Percentiles rank a stretch among this genome's conserved stretches.
These are phyloP conservation scores for Rhizopogon vinicolor DNA, from an alignment of 768 basidiomycete species.

Conservation along the genomic window DNA sequence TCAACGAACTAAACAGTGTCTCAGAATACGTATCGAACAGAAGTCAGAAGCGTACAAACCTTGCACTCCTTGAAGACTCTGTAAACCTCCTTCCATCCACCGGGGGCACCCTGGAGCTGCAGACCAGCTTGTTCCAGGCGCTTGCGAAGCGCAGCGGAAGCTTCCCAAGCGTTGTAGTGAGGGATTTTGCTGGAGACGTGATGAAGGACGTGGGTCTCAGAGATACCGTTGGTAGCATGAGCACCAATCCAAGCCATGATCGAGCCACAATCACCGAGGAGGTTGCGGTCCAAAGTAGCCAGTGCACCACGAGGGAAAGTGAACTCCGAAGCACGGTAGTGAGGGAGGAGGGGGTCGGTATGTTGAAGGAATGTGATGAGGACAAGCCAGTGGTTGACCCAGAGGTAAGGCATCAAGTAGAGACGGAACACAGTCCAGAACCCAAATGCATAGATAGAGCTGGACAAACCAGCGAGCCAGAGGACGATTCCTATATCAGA, in stretches of 20 bases:
- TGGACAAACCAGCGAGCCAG: conserved; percentile 59
- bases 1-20: conserved; percentile 69
- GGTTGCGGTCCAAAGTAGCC: conserved; percentile 80
- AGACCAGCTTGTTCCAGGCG: conserved; percentile 58
- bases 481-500: conserved; percentile 81
- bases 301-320: conserved; percentile 94
- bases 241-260: conserved; percentile 85
- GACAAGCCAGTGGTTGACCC: conserved; percentile 95
- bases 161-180: conserved; percentile 95
- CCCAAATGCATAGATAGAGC: conserved; percentile 55
- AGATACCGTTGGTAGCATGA: conserved; percentile 85
- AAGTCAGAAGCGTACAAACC: conserved; percentile 25
- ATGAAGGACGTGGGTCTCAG: conserved; percentile 90
- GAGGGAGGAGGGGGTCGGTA: conserved; percentile 92
- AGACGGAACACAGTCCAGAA: conserved; percentile 70
- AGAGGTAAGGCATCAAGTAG: conserved; percentile 88
- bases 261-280: conserved; percentile 73
- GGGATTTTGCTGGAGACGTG: conserved; percentile 95
- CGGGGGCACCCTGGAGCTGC: conserved; percentile 64
- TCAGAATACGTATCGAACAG: neutral
- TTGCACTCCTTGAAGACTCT: conserved; percentile 79
- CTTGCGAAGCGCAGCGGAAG: conserved; percentile 77
- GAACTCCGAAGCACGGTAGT: conserved; percentile 87
- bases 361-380: conserved; percentile 98
- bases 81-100: conserved; percentile 77